Evolutionary conservation across 2,329 filamentous ascomycete genomes (phyloP).

Genomic region (Apiospora aurea): DNA sequence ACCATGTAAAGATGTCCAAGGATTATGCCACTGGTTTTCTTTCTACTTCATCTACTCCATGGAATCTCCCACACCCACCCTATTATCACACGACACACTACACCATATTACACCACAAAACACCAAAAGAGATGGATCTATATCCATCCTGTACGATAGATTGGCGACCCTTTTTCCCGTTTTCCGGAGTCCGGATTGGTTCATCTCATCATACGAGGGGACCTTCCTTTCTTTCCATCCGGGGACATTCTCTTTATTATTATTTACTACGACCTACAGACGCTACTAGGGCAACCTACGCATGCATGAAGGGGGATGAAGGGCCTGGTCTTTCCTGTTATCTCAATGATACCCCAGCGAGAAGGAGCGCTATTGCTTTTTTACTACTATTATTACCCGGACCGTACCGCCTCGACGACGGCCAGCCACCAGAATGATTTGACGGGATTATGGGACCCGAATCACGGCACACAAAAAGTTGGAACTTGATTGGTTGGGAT

Average conservation of each 20-base stretch:
- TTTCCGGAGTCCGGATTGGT: constrained; percentile 25
- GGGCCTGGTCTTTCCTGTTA: constrained; percentile 21
- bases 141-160: constrained; percentile 26
- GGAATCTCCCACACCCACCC: not conserved
- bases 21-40: constrained; percentile 18
- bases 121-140: constrained; percentile 25
- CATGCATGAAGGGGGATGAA: constrained; percentile 23
- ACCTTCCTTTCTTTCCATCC: constrained; percentile 22
- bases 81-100: not conserved
- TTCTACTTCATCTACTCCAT: not conserved
- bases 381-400: constrained; percentile 4
- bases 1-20: constrained; percentile 52
- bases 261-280: constrained; percentile 23
- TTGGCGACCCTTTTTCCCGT: constrained; percentile 24
- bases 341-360: constrained; percentile 24
- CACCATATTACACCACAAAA: constrained; percentile 20
- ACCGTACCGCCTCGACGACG: not conserved
- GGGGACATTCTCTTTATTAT: constrained; percentile 24
- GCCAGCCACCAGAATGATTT: not conserved
- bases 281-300: constrained; percentile 24
- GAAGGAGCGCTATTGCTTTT: constrained; percentile 24
- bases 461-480: constrained; percentile 19
- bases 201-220: constrained; percentile 26
- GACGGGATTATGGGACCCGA: constrained; percentile 17
- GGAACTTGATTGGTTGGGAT: not conserved